phyloP scores from a whole-genome alignment of 116 monocot species.

The Iris pallida region DNA sequence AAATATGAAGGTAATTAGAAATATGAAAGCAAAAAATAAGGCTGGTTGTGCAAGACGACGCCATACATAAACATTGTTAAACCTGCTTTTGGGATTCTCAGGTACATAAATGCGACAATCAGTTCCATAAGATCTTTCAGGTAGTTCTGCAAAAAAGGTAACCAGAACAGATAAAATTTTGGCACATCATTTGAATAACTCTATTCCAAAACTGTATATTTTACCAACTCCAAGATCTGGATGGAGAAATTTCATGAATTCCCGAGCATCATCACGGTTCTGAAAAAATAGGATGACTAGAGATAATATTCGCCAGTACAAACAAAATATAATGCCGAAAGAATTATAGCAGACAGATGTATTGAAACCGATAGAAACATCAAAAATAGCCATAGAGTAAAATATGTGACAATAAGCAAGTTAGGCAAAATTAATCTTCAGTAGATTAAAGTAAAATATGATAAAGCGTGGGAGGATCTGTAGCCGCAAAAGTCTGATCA shows the following conservation, averaged over 20 bases:
- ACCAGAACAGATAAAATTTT: constrained; percentile 4
- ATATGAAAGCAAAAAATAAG: constrained; percentile 10
- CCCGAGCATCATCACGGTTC: constrained; percentile 94
- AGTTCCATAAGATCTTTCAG: constrained; percentile 93
- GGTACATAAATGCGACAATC: constrained; percentile 99
- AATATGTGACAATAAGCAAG: neutral
- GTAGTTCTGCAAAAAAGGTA: constrained; percentile 57
- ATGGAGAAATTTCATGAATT: constrained; percentile 94
- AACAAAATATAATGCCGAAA: neutral
- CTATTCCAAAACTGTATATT: no score
- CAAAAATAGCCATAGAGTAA: neutral
- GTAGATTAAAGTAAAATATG: neutral
- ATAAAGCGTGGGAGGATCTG: neutral
- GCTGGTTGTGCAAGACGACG: constrained; percentile 35
- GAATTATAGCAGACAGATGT: no score
- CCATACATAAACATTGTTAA: constrained; percentile 99
- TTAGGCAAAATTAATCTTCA: constrained; percentile 1
- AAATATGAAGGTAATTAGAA: neutral
- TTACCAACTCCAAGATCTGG: constrained; percentile 98
- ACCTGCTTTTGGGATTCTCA: constrained; percentile 92
- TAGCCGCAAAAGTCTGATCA: no score
- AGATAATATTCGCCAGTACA: neutral
- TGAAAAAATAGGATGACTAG: constrained; percentile 19
- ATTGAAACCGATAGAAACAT: no score
- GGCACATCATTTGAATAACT: no score